phyloP scores from a whole-genome alignment of 768 basidiomycete species.

The Tulasnella sp. region DNA sequence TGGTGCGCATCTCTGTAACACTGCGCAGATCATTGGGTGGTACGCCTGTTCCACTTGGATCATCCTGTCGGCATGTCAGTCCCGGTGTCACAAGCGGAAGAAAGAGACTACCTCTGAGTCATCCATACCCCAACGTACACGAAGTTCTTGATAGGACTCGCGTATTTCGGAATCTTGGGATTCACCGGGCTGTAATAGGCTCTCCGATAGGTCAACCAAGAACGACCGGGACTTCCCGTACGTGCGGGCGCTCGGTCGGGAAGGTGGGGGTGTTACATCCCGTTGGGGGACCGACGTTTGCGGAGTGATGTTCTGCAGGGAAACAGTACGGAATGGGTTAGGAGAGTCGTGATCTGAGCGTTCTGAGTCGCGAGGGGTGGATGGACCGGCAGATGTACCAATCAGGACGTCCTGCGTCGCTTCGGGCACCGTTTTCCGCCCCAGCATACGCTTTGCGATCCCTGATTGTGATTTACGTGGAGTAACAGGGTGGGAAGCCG shows the following conservation, averaged over 20 bases:
- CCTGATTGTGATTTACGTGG: no score
- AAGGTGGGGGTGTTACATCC: neutral
- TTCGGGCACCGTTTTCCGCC: no score
- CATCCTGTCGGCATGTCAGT: neutral
- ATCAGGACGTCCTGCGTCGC: slow-evolving; percentile 6
- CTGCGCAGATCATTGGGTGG: slow-evolving; percentile 20
- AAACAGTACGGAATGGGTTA: neutral
- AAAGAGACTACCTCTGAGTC: slow-evolving; percentile 38
- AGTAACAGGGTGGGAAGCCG: no score
- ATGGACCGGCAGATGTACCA: slow-evolving; percentile 7
- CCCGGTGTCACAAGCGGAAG: neutral
- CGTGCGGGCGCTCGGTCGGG: slow-evolving; percentile 1
- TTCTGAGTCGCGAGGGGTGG: neutral
- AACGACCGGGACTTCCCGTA: slow-evolving; percentile 14
- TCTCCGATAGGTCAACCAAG: slow-evolving; percentile 25
- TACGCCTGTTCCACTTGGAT: neutral
- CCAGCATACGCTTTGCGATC: no score
- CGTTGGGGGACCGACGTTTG: slow-evolving; percentile 17
- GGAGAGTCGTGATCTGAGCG: neutral
- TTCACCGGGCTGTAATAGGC: slow-evolving; percentile 18
- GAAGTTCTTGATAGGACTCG: slow-evolving; percentile 66
- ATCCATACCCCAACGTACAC: slow-evolving; percentile 72
- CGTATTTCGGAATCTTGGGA: slow-evolving; percentile 34
- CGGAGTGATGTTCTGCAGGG: neutral
- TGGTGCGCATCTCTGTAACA: slow-evolving; percentile 66